Conservation (phyloP, 306 rosid genomes). For the Malus sieversii region DNA sequence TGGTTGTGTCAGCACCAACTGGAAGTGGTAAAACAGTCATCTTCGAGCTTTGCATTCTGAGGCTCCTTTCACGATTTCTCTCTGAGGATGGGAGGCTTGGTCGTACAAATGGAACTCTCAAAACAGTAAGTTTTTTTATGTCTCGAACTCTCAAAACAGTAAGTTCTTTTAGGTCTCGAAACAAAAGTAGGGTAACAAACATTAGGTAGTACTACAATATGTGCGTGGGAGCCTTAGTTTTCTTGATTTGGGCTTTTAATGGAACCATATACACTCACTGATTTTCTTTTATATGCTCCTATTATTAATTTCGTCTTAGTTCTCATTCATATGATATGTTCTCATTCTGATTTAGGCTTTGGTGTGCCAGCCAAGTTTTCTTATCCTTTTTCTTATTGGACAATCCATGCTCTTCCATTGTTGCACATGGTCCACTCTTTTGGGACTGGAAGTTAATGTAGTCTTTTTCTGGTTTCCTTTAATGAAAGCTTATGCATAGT, state of each 20-base stretch:
- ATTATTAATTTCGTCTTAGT: not conserved
- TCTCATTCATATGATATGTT: not conserved
- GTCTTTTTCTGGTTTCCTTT: not conserved
- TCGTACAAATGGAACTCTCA: conserved; percentile 75
- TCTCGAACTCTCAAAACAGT: not conserved
- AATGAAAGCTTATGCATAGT: not conserved
- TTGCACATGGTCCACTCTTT: conserved; percentile 15
- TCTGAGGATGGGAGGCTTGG: conserved; percentile 51
- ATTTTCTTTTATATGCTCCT: not conserved
- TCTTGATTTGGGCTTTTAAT: not conserved
- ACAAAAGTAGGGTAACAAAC: not conserved
- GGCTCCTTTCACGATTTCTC: conserved; percentile 75
- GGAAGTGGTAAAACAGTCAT: conserved; percentile 97
- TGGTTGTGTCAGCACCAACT: conserved; percentile 96
- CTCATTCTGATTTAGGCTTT: not conserved
- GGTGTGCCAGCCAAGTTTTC: not conserved
- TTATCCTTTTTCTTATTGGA: not conserved
- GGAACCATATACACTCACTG: not conserved
- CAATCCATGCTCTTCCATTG: conserved; percentile 13
- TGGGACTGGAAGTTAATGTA: conserved; percentile 23
- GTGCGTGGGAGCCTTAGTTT: not conserved
- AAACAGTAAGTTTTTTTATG: conserved; percentile 57
- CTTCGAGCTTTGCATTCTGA: conserved; percentile 90
- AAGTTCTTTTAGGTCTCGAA: no score
- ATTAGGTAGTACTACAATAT: not conserved